Base-by-base conservation (phyloP, 2,329 filamentous ascomycete genomes). In the Teratosphaeria gauchensis region DNA sequence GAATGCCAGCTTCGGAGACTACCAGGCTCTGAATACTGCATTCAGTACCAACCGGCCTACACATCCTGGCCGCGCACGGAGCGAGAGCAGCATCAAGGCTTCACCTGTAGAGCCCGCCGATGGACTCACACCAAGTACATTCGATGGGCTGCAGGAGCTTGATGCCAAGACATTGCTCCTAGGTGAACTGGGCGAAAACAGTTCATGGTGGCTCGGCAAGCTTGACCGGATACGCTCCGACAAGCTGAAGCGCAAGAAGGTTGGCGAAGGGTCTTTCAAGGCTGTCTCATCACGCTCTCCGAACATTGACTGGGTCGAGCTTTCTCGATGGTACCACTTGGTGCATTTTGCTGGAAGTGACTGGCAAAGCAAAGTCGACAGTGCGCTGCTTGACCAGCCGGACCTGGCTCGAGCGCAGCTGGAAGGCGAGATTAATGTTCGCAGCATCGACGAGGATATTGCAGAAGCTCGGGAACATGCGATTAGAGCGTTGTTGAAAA, bases 121-220 rank as follows among this genome's bases (percentile, higher is more conserved):
- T 9, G 57, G 60, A 11, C 54, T 55, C 19, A 56, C 57, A 5
- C 62, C 68, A 61, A 62, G 71, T 73, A 58, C 76, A 75, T 59
- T 71, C 74, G 51, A 74, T 75, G 30, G 72, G 12, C 61, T 84
- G 3, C 80, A 80, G 38, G 85, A 89, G 55, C 74, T 91, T 21
- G 89, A 94, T 69, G 83, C 87, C 0, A 94, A 91, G 68, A 81
- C 88, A 4, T 75, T 92, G 21, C 76, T 91, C 6, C 72, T 92
- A 1, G 89, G 88, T 2, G 84, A 92, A 66, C 80, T 92, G 64
- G 87, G 86, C 0, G 89, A 94, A 69, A 94, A 94, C 68, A 89
- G 88, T 2, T 83, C 82, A 7, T 92, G 88, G 89, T 92, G 89
- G 88, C 85, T 86, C 53, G 88, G 86, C 1, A 80, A 80, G 54